Base-by-base conservation (phyloP, 169 alveolate species). In the Plasmodium ovale region DNA sequence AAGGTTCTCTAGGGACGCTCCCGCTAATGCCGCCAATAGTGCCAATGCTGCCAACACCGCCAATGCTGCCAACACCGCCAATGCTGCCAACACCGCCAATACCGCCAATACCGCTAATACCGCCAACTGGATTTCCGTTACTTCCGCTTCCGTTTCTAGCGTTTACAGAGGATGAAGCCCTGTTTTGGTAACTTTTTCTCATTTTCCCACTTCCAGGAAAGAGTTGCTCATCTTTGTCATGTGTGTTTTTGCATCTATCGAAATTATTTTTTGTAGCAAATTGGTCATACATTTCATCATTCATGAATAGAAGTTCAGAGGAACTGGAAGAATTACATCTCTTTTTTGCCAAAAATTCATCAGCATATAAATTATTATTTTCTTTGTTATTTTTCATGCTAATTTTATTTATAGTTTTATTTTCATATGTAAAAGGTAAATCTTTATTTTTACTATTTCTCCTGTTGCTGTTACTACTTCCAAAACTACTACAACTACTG, bases 271-370 rank as follows among this genome's bases (percentile, higher is more conserved):
- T 37, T 25, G 39, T 44, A 2, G 21, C 59, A 72, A 14, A 72
- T n/a, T 72, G 54, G 12, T 54, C 35, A 54, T 31, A 27, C 47
- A 56, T 44, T 35, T 72, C 44, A 23, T 72, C 70, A n/a, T 21
- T 54, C 29, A 72, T 72, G 70, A 9, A 37, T 2, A 72, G 12
- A 5, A 58, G 33, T 72, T 53, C 87, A 16, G 19, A 72, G 10
- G 58, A 72, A 25, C 54, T 72, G 16, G 60, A 56, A 16, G 71
- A 72, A 25, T 72, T 56, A 31, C 59, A 72, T 35, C 56, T 23
- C 25, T 10, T 71, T 54, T 31, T 14, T 10, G 87, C 16, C 39
- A 53, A 16, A 25, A 29, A 72, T 31, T 53, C 70, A 19, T 44
- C 70, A 51, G 7, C 9, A 54, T 3, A 62, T 16, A 29, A 42